Evolutionary conservation across 169 alveolate genomes (phyloP), one percentile per base, ranked within the genome.

Genomic region (Eimeria zaria): DNA sequence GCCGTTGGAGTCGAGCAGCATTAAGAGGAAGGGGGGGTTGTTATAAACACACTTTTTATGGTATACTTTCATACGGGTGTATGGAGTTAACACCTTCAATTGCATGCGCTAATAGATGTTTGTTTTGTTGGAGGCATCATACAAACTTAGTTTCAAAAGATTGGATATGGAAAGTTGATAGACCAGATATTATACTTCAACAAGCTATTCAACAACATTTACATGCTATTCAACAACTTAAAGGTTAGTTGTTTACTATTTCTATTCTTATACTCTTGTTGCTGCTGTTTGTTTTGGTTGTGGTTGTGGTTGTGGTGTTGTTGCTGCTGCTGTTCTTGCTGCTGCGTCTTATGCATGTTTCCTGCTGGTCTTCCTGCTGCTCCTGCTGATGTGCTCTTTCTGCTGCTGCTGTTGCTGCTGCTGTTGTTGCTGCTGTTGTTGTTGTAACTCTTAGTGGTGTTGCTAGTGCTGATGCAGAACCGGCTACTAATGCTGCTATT

Each of bases 71-170:
- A 1, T 97, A 97, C 83, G 99, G 97, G 89, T 98, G 99, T 93
- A 98, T 98, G 99, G 99, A 98, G 95, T 97, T 98, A 44, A 98
- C 99, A 5, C 98, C 99, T 48, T 98, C 99, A 76, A 96, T 98
- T 60, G 99, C 99, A 5, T 98, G 99, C 96, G 99, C 99, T 48
- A 98, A 98, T 98, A 98, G 98, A 88, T 98, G 99, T 84, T 99
- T 98, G 27, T 98, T 98, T 97, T 98, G 99, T 97, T 98, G 99
- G 99, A 95, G 99, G 60, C 99, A 98, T 93, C 99, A 98, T 97
- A 98, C 98, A 55, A 98, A 98, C 88, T 99, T 99, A 20, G 99
- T 98, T 20, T 98, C 98, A 1, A 97, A 98, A 8, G 85, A 95
- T 39, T 98, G 99, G 99, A 96, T 96, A 71, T 98, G 99, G 99